Base-by-base conservation (phyloP, 768 basidiomycete genomes). In the Suillus discolor region DNA sequence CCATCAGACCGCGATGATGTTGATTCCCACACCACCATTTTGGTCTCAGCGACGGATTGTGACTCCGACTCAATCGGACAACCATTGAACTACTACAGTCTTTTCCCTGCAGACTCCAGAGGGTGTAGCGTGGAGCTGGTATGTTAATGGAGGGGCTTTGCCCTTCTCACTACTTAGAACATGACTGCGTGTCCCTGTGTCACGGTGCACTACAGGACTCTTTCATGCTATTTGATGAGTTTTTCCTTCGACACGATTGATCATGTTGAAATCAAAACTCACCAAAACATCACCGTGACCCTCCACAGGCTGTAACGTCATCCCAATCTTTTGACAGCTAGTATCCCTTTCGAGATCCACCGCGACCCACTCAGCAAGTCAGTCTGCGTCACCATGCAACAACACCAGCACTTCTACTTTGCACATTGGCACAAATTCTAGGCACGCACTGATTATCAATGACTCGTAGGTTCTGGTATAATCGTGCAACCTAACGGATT, bases 1-100 rank as follows among this genome's bases (percentile, higher is more conserved):
- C 44, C 42, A 57, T 61, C 63, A 65, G 47, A 34, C 55, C 55
- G 31, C 23, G 11, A 20, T 68, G 44, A 62, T 69, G 72, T 18
- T 0, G 1, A 1, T 57, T 49, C 61, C 15, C 61, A 36, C 53
- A 38, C 12, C 3, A 8, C n/a, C n/a, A 13, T 16, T 16, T 57
- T 57, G 54, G 16, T 28, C 53, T 41, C 0, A 1, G 0, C 0
- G 31, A 31, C 31, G 41, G 15, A 41, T 15, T 41, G 39, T 41
- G 39, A 41, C 39, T 41, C 15, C 31, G 31, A 31, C 31, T 31
- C 31, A 31, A 31, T 31, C 31, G 31, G 6, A 15, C 13, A 41
- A 15, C 41, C 16, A 42, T 5, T 28, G 25, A 28, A 41, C 39
- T 3, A 41, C 41, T 13, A 41, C 44, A 11, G 20, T n/a, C 45